Base-by-base conservation (phyloP, 2,329 filamentous ascomycete species). In the Monilinia fructigena region DNA sequence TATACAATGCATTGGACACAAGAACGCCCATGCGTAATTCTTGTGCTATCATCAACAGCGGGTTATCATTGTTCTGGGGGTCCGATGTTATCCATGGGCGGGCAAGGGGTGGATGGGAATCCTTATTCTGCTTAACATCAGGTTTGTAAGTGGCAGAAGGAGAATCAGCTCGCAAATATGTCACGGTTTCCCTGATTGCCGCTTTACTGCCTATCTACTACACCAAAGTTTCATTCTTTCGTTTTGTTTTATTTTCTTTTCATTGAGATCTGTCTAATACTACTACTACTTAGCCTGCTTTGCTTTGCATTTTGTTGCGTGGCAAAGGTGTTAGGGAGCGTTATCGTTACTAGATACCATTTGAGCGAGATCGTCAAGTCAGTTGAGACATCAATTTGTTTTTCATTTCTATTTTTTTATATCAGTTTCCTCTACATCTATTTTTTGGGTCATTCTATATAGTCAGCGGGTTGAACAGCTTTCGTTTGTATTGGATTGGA, bases 21-120 rank as follows among this genome's bases (percentile, higher is more conserved):
- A 56, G 50, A 63, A 55, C 50, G 61, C 50, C 61, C 50, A 63
- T 45, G 61, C 61, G 48, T 63, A 63, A 45, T 26, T 60, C 12
- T 16, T 50, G 45, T 60, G 45, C 38, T 50, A 47, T 60, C 28
- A 4, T 50, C 28, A 50, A 50, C 35, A 60, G 26, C 28, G 45
- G 45, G 56, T 38, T 38, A 48, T 60, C 26, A 48, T 35, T 26
- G 11, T 12, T 23, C 48, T 35, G n/a, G 20, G 18, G 10, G 4
- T 26, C 28, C 48, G 26, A 48, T 48, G 10, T 23, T 48, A 20
- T 23, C 11, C 48, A 26, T 16, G 48, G n/a, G 31, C 53, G 20
- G 20, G 20, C 20, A 55, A 38, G 45, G 7, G 28, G 48, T 38
- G 23, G 45, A 50, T 60, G 20, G 28, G 18, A 20, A 35, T 54